Conservation (phyloP, 73 alveolate species). For the Paramecium sonneborni region DNA sequence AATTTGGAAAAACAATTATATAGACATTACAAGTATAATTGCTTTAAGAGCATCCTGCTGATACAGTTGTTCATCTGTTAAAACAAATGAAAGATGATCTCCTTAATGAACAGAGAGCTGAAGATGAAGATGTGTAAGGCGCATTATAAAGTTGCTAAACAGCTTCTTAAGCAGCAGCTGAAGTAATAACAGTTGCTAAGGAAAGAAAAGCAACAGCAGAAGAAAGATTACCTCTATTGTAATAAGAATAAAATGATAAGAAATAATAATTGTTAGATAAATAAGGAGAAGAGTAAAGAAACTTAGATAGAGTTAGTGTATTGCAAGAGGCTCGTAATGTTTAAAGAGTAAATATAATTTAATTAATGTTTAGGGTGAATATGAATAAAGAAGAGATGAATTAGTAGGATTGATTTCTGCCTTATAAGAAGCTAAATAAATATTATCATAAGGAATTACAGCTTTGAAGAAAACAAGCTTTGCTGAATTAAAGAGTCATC, state of each 20-base stretch:
- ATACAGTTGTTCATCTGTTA: slow-evolving; percentile 25
- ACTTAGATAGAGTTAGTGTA: slow-evolving; percentile 43
- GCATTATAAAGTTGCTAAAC: background rate
- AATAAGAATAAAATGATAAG: slow-evolving; percentile 11
- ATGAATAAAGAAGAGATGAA: slow-evolving; percentile 57
- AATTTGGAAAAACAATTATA: slow-evolving; percentile 50
- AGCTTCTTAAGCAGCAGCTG: background rate
- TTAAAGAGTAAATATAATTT: background rate
- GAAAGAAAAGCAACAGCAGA: slow-evolving; percentile 47
- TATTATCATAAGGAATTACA: background rate
- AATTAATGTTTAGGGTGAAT: background rate
- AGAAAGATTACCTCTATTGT: slow-evolving; percentile 34
- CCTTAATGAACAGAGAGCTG: slow-evolving; percentile 45
- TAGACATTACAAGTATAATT: slow-evolving; percentile 18
- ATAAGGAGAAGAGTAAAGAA: slow-evolving; percentile 51
- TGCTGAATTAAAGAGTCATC: slow-evolving; percentile 49
- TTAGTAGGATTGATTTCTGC: slow-evolving; percentile 45
- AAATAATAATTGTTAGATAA: background rate
- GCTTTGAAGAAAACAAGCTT: background rate
- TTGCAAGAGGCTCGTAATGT: slow-evolving; percentile 39
- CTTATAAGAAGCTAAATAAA: slow-evolving; percentile 49
- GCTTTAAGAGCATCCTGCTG: slow-evolving; percentile 51
- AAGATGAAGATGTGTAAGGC: slow-evolving; percentile 26
- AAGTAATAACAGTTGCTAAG: background rate
- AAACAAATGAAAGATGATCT: slow-evolving; percentile 51